Percentiles rank a stretch among this genome's conserved stretches.
phyloP scores from a whole-genome alignment of 2,329 filamentous ascomycete genomes.

The Monilinia fructicola region DNA sequence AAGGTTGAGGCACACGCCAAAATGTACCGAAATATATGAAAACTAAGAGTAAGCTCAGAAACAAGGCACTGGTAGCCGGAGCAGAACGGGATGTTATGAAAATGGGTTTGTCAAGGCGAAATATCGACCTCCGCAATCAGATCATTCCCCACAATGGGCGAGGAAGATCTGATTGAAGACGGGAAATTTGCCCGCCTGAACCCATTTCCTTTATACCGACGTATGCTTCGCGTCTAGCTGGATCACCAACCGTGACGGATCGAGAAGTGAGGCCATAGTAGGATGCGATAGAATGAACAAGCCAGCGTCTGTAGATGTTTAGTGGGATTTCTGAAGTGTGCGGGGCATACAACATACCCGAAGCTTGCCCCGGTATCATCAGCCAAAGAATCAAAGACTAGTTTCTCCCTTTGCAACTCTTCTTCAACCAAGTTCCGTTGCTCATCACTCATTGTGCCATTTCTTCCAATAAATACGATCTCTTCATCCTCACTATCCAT shows the following conservation, averaged over 20 bases:
- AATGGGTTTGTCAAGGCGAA: not conserved
- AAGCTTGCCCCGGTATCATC: conserved; percentile 77
- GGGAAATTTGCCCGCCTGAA: conserved; percentile 29
- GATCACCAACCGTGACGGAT: conserved; percentile 70
- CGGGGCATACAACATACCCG: conserved; percentile 52
- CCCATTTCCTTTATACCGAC: conserved; percentile 64
- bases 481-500: conserved; percentile 71
- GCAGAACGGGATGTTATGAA: not conserved
- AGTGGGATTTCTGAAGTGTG: conserved; percentile 27
- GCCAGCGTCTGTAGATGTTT: conserved; percentile 67
- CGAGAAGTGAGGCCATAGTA: conserved; percentile 88
- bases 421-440: conserved; percentile 54
- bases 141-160: conserved; percentile 58
- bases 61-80: not conserved
- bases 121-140: conserved; percentile 22
- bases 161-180: conserved; percentile 48
- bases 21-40: not conserved
- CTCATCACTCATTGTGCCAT: conserved; percentile 57
- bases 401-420: conserved; percentile 58
- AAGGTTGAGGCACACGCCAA: not conserved
- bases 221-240: conserved; percentile 76
- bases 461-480: conserved; percentile 80
- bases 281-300: conserved; percentile 86
- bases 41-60: not conserved
- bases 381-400: conserved; percentile 79